Base-by-base conservation (phyloP, 257 asterid species). In the Petunia axillaris region DNA sequence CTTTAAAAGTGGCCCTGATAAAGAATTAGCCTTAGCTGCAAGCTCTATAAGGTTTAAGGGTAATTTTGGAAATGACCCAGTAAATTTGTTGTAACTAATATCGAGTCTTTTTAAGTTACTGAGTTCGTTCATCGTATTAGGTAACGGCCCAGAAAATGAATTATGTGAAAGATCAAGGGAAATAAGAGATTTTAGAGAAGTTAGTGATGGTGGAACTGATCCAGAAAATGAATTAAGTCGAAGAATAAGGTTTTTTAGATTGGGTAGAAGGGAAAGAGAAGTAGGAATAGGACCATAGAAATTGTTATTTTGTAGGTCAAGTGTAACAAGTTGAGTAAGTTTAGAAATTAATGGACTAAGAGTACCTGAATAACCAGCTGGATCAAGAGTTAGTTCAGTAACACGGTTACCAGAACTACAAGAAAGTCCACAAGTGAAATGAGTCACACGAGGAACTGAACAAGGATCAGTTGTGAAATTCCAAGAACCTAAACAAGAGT, bases 401-500 rank as follows among this genome's bases (percentile, higher is more conserved):
- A 95, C 89, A 16, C 99, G 89, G 90, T 84, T 79, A 80, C 81
- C 91, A 79, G 84, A 73, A 89, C 77, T 71, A 48, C 99, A 95
- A 55, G 91, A 71, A 73, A 95, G 52, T 64, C 93, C 99, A 84
- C 99, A 95, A 16, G 94, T 88, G 92, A 95, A 95, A 87, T 90
- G 84, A 77, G 89, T 88, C 68, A 90, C 85, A 37, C 95, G 84
- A 39, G 97, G 98, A 83, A 80, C 88, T 66, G 93, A 85, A 84
- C 99, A 95, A 44, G 99, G 98, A 25, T 95, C 99, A 81, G 89
- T 73, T 62, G 97, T 58, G 90, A 95, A 95, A 87, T 91, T 87
- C 99, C 99, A 95, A 4, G 99, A 85, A 81, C 90, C 91, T 67
- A 95, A 92, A 83, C 99, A 95, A 46, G 99, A 93, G 77, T 91